Percentiles rank a stretch among this genome's conserved stretches.
phyloP scores from a whole-genome alignment of 495 filamentous ascomycete species.

The Aspergillus homomorphus region DNA sequence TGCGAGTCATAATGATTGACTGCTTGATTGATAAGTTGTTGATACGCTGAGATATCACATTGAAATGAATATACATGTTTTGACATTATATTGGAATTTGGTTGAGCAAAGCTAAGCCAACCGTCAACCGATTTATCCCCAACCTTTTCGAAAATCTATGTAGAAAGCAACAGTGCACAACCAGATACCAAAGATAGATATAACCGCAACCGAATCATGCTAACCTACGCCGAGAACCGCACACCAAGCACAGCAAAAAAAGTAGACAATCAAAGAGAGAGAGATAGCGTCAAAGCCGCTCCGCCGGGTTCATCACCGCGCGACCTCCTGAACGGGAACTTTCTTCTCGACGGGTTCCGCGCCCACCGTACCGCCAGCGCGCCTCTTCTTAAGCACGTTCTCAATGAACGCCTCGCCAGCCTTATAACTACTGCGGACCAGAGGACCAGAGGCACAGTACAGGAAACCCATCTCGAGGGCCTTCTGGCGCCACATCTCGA shows the following conservation, averaged over 20 bases:
- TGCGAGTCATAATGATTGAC: not conserved
- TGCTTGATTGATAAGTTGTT: not conserved
- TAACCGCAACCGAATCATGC: not conserved
- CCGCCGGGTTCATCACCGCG: conserved; percentile 19
- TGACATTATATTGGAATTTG: not conserved
- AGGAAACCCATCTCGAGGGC: conserved; percentile 95
- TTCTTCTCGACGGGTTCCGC: conserved; percentile 22
- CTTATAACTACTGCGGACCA: conserved; percentile 94
- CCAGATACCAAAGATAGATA: not conserved
- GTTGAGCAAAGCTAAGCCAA: too few species aligned
- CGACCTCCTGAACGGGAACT: conserved; percentile 28
- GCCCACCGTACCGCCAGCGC: conserved; percentile 29
- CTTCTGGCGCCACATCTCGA: conserved; percentile 85
- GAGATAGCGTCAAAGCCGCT: conserved; percentile 1
- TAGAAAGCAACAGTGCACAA: not conserved
- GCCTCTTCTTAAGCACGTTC: conserved; percentile 90
- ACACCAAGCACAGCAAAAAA: conserved; percentile 4
- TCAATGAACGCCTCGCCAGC: conserved; percentile 98
- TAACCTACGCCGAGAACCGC: not conserved
- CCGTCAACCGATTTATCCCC: not conserved
- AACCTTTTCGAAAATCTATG: not conserved
- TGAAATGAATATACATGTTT: conserved; percentile 7
- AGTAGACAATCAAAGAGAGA: conserved; percentile 9
- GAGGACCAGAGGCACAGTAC: conserved; percentile 88
- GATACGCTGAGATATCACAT: not conserved